A percentile compares a stretch with the other conserved stretches of the same genome.
Evolutionary conservation across 768 basidiomycete species (phyloP).

Genomic region (Pulveroboletus sp.): DNA sequence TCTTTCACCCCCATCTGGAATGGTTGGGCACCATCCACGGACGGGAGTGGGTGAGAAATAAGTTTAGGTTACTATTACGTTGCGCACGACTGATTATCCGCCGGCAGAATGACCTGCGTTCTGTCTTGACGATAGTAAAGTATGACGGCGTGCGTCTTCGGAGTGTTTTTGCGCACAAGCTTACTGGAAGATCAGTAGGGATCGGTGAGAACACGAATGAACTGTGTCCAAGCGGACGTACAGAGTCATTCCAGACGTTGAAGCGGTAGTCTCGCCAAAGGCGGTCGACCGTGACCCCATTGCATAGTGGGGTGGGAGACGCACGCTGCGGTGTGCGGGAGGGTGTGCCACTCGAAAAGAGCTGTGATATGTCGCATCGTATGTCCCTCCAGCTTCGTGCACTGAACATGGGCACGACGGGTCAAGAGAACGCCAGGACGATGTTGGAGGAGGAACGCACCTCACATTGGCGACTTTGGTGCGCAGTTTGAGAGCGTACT

Average conservation of each 20-base stretch:
- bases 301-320: conserved; percentile 35
- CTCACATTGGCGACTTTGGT: conserved; percentile 66
- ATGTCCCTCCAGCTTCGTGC: conserved; percentile 65
- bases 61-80: conserved; percentile 32
- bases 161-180: conserved; percentile 19
- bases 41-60: conserved; percentile 17
- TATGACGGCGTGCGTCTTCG: conserved; percentile 20
- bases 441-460: conserved; percentile 35
- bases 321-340: conserved; percentile 31
- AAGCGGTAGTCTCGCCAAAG: conserved; percentile 65
- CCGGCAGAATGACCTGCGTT: conserved; percentile 27
- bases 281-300: conserved; percentile 60
- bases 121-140: conserved; percentile 25
- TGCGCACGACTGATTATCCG: conserved; percentile 23
- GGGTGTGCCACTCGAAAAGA: conserved; percentile 42
- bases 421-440: conserved; percentile 3
- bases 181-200: conserved; percentile 19
- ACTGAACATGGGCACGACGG: conserved; percentile 29
- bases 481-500: conserved; percentile 62
- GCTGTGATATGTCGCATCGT: conserved; percentile 54
- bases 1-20: conserved; percentile 12
- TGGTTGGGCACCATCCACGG: conserved; percentile 7
- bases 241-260: conserved; percentile 56
- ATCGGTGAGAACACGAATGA: conserved; percentile 1
- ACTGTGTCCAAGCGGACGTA: conserved; percentile 7